Evolutionary conservation across 192 early-diverging fungal species (phyloP), one percentile per base, ranked within the genome.

Genomic region (Coemansia sp.): DNA sequence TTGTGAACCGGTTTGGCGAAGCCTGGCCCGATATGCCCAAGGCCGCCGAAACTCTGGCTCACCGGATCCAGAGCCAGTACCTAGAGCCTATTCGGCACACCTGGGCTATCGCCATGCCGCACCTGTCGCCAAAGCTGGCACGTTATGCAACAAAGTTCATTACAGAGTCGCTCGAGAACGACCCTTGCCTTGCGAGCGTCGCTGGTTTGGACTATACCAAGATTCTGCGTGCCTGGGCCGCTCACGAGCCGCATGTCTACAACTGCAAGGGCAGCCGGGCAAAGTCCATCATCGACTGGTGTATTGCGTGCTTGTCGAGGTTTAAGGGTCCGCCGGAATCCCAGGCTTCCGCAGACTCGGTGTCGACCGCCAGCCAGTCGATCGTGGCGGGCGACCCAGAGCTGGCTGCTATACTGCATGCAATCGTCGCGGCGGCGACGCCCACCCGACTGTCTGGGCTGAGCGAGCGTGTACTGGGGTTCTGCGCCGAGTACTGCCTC

Each of bases 61-160:
- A 31, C 38, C 54, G 55, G 28, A 66, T 73, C 41, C 70, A 66
- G 43, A 62, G 54, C 2, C 62, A 73, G 51, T 73, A 73, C 30
- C 56, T 63, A 10, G 38, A 27, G 17, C 55, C 49, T 28, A 21
- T 66, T 29, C 53, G 70, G 12, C 70, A 73, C 42, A 73, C 66
- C n/a, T 73, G 70, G 70, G 40, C 58, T 6, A 54, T 47, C 3
- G 63, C 58, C 2, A 66, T 73, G 53, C 70, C 63, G 20, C 20
- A 58, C 48, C 27, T 73, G 49, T 57, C 70, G n/a, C 45, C 20
- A 1, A 58, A 44, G 17, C 62, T 61, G 26, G 59, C 70, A 12
- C 56, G 54, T 17, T 62, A 58, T 44, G 14, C 66, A 28, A 40
- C 38, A 12, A 62, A 61, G 19, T 59, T 62, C 44, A 73, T 73